Evolutionary conservation across 2,329 filamentous ascomycete species (phyloP), one percentile per base, ranked within the genome.

Genomic region (Colletotrichum godetiae): DNA sequence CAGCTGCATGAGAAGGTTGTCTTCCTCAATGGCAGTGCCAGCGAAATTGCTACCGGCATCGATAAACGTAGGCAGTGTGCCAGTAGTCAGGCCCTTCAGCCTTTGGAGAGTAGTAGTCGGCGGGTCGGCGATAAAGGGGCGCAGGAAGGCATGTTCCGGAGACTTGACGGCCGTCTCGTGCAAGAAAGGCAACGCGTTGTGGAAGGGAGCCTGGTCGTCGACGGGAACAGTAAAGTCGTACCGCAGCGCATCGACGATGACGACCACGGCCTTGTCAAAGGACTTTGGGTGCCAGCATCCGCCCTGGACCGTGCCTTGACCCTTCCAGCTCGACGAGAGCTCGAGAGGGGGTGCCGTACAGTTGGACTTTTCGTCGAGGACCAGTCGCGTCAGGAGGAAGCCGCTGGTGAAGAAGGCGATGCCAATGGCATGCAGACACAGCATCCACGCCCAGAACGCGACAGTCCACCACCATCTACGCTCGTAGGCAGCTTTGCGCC

Each of bases 251-350:
- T 99, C 97, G 71, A 99, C 93, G 63, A 99, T 86, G 68, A 99
- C 90, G 29, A 99, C 89, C 59, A 99, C 92, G 12, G 96, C 95
- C 81, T 95, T 97, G 75, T 97, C 91, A 80, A 98, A 99, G 2
- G 92, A 94, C 85, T 95, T 97, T 42, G 95, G 94, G 81, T 98
- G 95, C 97, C 97, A 99, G 88, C 97, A 99, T 76, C 97, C 97
- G 70, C 88, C 86, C 27, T 90, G 84, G 2, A 85, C 82, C 19
- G 84, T 87, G 10, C 85, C 82, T 57, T 80, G 81, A 11, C 82
- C 83, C 46, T 80, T 75, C 85, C 85, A 86, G 68, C 80, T 84
- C 46, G 65, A 62, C 5, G 62, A n/a, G 24, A 73, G 65, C 42
- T 89, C 87, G 72, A 93, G 89, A 4, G 97, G 96, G 62, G 94